Conservation (phyloP, 1,139 yeast species). For the Lodderomyces theae region DNA sequence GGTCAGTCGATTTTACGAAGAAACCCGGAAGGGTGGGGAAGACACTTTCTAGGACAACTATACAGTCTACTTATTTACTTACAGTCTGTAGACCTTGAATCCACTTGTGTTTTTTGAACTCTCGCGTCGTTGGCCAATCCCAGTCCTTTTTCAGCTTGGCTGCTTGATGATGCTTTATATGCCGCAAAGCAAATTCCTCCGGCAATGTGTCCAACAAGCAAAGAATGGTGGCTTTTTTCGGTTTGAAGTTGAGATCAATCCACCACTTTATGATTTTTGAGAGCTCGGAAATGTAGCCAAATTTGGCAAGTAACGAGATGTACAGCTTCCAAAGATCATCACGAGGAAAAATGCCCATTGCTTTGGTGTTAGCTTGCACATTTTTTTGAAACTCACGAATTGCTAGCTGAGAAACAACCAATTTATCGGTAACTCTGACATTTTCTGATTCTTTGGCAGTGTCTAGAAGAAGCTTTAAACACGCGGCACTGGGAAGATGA, state of each 20-base stretch:
- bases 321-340: conserved; percentile 50
- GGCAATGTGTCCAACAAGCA: conserved; percentile 39
- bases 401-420: conserved; percentile 61
- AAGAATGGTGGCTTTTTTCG: conserved; percentile 39
- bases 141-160: conserved; percentile 18
- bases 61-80: too few relatives aligned
- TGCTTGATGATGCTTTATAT: conserved; percentile 37
- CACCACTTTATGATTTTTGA: conserved; percentile 56
- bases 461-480: conserved; percentile 43
- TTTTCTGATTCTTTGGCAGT: conserved; percentile 24
- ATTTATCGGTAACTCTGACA: conserved; percentile 41
- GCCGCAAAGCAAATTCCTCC: conserved; percentile 36
- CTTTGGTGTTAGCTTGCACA: conserved; percentile 24
- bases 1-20: not conserved
- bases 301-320: conserved; percentile 47
- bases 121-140: conserved; percentile 28
- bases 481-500: conserved; percentile 32
- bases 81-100: not conserved
- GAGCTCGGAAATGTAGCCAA: conserved; percentile 49
- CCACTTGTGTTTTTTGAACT: conserved; percentile 11
- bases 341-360: conserved; percentile 38
- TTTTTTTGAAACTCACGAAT: conserved; percentile 52
- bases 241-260: conserved; percentile 50
- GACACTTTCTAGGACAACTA: too few relatives aligned
- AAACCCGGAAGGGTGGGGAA: too few relatives aligned